Conservation (phyloP, 495 filamentous ascomycete genomes). For the Astrothelium macrocarpum region DNA sequence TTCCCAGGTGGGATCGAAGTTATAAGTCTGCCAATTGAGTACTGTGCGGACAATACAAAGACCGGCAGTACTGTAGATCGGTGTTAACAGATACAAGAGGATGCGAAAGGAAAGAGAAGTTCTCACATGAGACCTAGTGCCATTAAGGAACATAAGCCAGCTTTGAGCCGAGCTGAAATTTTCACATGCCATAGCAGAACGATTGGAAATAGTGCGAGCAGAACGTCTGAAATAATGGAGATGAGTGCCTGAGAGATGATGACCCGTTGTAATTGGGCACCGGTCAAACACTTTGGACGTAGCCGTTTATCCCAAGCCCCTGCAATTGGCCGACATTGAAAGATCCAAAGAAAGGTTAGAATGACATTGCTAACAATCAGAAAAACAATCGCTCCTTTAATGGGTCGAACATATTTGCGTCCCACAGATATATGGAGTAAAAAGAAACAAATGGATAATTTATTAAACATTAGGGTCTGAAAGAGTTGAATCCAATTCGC, state of each 20-base stretch:
- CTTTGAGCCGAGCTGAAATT: neutral
- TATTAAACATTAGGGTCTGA: conserved; percentile 38
- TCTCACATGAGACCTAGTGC: neutral
- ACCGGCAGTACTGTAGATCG: neutral
- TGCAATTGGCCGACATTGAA: neutral
- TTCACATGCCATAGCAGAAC: neutral
- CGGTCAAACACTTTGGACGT: neutral
- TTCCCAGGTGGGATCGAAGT: neutral
- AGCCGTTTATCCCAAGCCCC: neutral
- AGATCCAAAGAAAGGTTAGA: neutral
- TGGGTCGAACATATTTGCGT: neutral
- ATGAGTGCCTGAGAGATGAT: neutral
- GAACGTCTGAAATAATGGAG: neutral
- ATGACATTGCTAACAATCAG: neutral
- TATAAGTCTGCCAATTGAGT: neutral
- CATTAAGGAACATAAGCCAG: neutral
- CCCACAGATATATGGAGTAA: conserved; percentile 64
- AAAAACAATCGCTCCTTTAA: neutral
- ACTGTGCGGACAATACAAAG: neutral
- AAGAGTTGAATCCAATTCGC: neutral
- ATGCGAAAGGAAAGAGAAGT: neutral
- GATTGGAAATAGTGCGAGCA: neutral
- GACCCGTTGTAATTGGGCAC: neutral
- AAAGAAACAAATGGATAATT: conserved; percentile 69
- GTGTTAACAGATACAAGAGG: neutral